Percentiles rank a stretch among this genome's conserved stretches.
Evolutionary conservation across 2,329 filamentous ascomycete species (phyloP).

Genomic region (Trichoderma gracile): DNA sequence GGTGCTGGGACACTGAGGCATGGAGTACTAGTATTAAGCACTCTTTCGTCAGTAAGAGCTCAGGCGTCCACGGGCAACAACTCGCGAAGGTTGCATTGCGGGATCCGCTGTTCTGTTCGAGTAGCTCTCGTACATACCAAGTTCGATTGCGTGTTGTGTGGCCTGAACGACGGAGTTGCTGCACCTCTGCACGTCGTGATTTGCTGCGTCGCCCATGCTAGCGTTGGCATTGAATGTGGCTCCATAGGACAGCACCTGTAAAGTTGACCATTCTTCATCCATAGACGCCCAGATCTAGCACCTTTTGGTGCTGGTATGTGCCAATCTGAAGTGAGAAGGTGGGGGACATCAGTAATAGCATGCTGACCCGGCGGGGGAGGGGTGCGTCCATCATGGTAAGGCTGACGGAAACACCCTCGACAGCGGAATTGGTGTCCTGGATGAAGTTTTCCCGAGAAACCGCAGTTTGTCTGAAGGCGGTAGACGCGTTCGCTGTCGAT

Average conservation of each 20-base stretch:
- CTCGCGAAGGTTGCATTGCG: neutral
- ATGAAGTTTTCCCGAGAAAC: neutral
- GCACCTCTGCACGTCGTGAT: conserved; percentile 15
- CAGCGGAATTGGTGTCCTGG: neutral
- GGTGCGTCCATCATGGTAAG: conserved; percentile 22
- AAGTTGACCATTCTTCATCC: neutral
- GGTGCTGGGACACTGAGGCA: neutral
- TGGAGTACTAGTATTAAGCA: neutral
- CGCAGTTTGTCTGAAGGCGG: neutral
- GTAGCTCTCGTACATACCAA: neutral
- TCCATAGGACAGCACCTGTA: conserved; percentile 6
- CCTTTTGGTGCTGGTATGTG: neutral
- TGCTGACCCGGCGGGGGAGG: conserved; percentile 15
- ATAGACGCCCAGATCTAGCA: conserved; percentile 6
- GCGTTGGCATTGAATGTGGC: conserved; percentile 19
- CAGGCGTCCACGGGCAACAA: neutral
- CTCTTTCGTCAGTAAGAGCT: neutral
- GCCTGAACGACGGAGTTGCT: neutral
- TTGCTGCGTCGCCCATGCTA: conserved; percentile 20
- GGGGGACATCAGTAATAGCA: neutral
- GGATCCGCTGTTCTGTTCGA: conserved; percentile 2
- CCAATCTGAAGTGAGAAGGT: neutral
- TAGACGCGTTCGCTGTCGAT: neutral
- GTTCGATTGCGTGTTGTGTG: neutral
- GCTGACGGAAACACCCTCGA: conserved; percentile 26